These are phyloP conservation scores for Aureobasidium pullulans DNA, from an alignment of 2,329 filamentous ascomycete genomes.

Conservation along the genomic window DNA sequence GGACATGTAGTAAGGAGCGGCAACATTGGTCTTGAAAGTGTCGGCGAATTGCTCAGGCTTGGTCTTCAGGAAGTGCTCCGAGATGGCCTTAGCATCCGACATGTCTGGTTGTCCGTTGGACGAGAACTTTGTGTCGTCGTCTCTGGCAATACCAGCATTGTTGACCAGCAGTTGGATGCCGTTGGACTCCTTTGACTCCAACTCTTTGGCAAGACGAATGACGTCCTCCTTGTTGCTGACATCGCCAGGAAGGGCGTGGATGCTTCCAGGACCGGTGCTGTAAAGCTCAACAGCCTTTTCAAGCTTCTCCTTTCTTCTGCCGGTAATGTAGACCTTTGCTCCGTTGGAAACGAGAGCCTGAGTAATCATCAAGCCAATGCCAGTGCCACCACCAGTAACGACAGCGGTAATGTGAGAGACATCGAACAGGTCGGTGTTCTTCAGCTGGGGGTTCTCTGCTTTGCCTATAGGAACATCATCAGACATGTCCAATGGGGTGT, in stretches of 20 bases:
- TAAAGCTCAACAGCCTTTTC: constrained; percentile 41
- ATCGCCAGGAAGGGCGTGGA: constrained; percentile 36
- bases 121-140: constrained; percentile 44
- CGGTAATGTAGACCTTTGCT: constrained; percentile 41
- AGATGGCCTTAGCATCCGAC: constrained; percentile 40
- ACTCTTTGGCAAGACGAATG: constrained; percentile 34
- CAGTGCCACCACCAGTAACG: constrained; percentile 40
- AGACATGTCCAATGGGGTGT: background rate
- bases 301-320: constrained; percentile 38
- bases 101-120: constrained; percentile 43
- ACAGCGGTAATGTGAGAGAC: constrained; percentile 39
- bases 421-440: constrained; percentile 37
- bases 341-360: constrained; percentile 30
- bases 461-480: constrained; percentile 16
- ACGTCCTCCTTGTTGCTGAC: constrained; percentile 45
- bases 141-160: constrained; percentile 47
- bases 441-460: constrained; percentile 32
- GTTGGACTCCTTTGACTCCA: constrained; percentile 40
- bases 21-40: constrained; percentile 47
- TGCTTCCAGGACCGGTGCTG: constrained; percentile 36
- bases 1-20: constrained; percentile 45
- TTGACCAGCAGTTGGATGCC: constrained; percentile 50
- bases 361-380: constrained; percentile 34
- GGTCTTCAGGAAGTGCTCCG: constrained; percentile 44
- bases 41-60: constrained; percentile 41